phyloP scores from a whole-genome alignment of 1,139 yeast genomes.

The Pichia sp. region DNA sequence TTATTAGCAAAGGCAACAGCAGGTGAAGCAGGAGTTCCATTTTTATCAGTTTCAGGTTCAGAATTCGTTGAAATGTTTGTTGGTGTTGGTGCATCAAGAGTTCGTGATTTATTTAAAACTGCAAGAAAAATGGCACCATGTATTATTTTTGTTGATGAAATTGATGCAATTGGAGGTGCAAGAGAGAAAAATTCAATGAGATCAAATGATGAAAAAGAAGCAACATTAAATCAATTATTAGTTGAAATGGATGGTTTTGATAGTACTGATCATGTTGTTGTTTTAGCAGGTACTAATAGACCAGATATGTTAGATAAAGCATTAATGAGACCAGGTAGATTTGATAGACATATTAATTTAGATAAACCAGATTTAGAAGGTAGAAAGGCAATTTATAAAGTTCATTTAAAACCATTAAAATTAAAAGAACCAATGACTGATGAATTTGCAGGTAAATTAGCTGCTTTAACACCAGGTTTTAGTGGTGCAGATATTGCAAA shows the following conservation, averaged over 20 bases:
- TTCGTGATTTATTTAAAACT: conserved; percentile 71
- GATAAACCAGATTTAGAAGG: conserved; percentile 77
- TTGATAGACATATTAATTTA: conserved; percentile 68
- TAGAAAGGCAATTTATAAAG: conserved; percentile 66
- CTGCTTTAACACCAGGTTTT: conserved; percentile 78
- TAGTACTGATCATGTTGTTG: conserved; percentile 68
- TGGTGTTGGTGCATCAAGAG: conserved; percentile 95
- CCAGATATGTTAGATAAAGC: conserved; percentile 75
- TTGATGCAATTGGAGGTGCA: conserved; percentile 80
- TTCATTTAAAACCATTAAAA: conserved; percentile 57
- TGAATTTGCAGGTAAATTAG: conserved; percentile 61
- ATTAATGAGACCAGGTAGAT: conserved; percentile 76
- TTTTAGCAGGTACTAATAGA: conserved; percentile 77
- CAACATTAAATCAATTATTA: conserved; percentile 68
- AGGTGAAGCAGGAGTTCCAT: conserved; percentile 81
- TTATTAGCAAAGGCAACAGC: conserved; percentile 77
- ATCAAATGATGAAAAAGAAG: conserved; percentile 73
- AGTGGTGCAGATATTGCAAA: conserved; percentile 85
- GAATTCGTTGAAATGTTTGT: conserved; percentile 98
- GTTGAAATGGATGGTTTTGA: conserved; percentile 86
- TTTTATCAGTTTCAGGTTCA: conserved; percentile 88
- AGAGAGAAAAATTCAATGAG: conserved; percentile 53
- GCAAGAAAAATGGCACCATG: conserved; percentile 80
- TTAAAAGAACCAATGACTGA: conserved; percentile 44
- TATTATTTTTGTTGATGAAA: conserved; percentile 74